phyloP scores from a whole-genome alignment of 176 grass and related monocot genomes.

The Saccharum officinarum region DNA sequence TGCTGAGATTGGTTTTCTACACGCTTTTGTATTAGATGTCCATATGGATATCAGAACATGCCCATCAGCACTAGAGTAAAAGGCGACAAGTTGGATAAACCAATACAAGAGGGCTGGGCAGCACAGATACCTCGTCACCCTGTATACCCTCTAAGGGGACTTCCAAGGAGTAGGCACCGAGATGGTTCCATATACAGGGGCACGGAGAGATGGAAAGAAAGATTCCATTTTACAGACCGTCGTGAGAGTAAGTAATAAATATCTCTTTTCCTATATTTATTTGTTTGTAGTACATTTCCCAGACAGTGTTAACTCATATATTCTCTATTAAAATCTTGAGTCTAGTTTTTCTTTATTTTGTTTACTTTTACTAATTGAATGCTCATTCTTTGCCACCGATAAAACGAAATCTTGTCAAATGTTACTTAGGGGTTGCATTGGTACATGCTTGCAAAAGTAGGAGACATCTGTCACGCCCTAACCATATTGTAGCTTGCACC shows the following conservation, averaged over 20 bases:
- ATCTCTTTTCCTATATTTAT: too few relatives aligned
- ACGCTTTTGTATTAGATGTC: background rate
- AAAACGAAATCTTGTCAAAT: background rate
- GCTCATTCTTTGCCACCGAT: background rate
- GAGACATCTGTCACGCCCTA: background rate
- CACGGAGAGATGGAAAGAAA: background rate
- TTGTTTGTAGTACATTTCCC: background rate
- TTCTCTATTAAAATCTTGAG: background rate
- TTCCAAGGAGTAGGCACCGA: conserved; percentile 15
- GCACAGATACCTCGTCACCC: background rate
- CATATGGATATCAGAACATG: background rate
- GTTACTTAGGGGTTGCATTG: background rate
- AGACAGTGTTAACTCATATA: background rate
- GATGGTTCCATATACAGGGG: background rate
- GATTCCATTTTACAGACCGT: background rate
- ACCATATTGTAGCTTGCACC: background rate
- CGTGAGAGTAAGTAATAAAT: conserved; percentile 24
- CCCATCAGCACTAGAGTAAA: background rate
- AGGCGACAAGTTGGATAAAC: background rate
- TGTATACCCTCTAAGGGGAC: background rate
- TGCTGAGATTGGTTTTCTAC: background rate
- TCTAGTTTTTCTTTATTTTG: background rate
- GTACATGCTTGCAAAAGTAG: conserved; percentile 6
- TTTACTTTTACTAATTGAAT: background rate
- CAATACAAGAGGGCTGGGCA: background rate